These are phyloP conservation scores for Vachellia pachyceras DNA, from an alignment of 306 rosid genomes.

Conservation along the genomic window DNA sequence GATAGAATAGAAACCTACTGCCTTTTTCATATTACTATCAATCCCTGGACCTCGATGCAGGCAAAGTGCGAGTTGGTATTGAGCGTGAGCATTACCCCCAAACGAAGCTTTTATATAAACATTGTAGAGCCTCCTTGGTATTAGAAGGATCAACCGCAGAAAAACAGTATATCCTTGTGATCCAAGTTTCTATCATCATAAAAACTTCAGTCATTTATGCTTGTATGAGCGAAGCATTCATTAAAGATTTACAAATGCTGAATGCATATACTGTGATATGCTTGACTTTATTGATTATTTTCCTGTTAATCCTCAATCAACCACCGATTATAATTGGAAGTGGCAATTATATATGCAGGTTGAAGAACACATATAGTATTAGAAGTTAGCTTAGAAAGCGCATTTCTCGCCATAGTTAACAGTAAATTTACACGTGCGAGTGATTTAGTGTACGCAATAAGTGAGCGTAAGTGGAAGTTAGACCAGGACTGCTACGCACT, in stretches of 20 bases:
- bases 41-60: constrained; percentile 70
- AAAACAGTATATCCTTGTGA: constrained; percentile 21
- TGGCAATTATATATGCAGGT: neutral
- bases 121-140: constrained; percentile 67
- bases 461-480: neutral
- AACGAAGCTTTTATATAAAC: constrained; percentile 68
- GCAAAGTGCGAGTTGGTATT: constrained; percentile 89
- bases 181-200: constrained; percentile 36
- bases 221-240: constrained; percentile 13
- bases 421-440: neutral
- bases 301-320: neutral
- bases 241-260: constrained; percentile 1
- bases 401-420: neutral
- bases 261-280: neutral
- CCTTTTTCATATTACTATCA: constrained; percentile 57
- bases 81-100: constrained; percentile 77
- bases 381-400: neutral
- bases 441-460: neutral
- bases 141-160: constrained; percentile 78
- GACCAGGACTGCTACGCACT: neutral
- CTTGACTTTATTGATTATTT: neutral
- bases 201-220: neutral
- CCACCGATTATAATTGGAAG: neutral
- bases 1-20: constrained; percentile 61
- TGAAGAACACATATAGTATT: constrained; percentile 21